phyloP scores from a whole-genome alignment of 768 basidiomycete genomes.

The Russula lepida region DNA sequence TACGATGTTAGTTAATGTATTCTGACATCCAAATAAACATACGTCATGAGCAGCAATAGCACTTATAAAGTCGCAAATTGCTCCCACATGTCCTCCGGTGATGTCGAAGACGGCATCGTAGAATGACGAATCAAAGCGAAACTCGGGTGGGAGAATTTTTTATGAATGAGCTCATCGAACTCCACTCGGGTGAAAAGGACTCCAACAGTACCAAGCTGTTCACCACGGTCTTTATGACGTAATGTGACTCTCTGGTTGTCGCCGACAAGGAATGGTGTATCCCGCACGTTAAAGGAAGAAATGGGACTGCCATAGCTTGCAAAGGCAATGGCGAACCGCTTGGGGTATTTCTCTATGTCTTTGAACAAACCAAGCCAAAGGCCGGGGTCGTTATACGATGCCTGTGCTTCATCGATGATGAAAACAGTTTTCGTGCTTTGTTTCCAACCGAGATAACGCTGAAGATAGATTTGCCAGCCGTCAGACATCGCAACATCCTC shows the following conservation, averaged over 20 bases:
- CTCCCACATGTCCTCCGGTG: neutral
- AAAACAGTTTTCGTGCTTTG: neutral
- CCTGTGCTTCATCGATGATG: neutral
- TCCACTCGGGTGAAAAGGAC: neutral
- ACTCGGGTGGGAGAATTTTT: neutral
- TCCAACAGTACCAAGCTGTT: neutral
- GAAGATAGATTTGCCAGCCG: neutral
- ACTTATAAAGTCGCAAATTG: neutral
- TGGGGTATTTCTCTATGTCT: accelerated
- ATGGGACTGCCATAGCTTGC: neutral
- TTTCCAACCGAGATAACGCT: neutral
- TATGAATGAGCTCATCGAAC: neutral
- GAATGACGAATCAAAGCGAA: neutral
- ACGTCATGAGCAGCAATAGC: neutral
- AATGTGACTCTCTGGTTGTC: neutral
- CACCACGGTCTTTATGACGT: neutral
- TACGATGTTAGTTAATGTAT: neutral
- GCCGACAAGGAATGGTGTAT: neutral
- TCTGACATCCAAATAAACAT: neutral
- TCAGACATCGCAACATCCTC: neutral
- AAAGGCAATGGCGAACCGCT: neutral
- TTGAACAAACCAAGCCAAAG: too few relatives aligned
- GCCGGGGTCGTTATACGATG: neutral
- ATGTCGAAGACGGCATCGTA: neutral
- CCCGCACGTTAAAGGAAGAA: accelerated